phyloP scores from a whole-genome alignment of 73 alveolate species.

The Paramecium caudatum region DNA sequence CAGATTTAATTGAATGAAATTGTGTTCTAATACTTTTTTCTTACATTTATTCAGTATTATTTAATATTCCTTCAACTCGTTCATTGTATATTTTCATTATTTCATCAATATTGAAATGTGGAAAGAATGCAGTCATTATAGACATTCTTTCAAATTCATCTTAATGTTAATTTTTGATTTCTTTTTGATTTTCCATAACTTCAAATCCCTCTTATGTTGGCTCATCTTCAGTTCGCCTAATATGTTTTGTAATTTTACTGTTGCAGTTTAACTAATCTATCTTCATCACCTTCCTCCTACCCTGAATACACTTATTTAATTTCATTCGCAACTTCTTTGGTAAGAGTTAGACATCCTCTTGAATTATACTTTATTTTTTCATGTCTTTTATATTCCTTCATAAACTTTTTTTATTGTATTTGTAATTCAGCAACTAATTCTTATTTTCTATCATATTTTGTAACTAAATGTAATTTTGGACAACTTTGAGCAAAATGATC shows the following conservation, averaged over 20 bases:
- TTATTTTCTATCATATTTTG: background rate
- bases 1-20: conserved; percentile 29
- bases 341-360: conserved; percentile 21
- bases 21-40: conserved; percentile 30
- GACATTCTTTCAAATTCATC: conserved; percentile 59
- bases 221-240: conserved; percentile 58
- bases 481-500: conserved; percentile 60
- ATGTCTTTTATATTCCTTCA: conserved; percentile 42
- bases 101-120: conserved; percentile 7
- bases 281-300: conserved; percentile 47
- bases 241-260: background rate
- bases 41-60: background rate
- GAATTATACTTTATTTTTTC: conserved; percentile 52
- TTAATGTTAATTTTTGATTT: background rate
- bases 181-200: conserved; percentile 21
- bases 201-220: conserved; percentile 26
- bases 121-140: conserved; percentile 23
- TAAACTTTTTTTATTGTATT: background rate
- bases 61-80: background rate
- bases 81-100: conserved; percentile 21
- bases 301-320: conserved; percentile 19
- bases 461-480: conserved; percentile 53
- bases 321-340: conserved; percentile 61
- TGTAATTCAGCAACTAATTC: background rate
- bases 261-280: conserved; percentile 10